Evolutionary conservation across 148 eudicot species (phyloP).

Genomic region (Nepenthes gracilis): DNA sequence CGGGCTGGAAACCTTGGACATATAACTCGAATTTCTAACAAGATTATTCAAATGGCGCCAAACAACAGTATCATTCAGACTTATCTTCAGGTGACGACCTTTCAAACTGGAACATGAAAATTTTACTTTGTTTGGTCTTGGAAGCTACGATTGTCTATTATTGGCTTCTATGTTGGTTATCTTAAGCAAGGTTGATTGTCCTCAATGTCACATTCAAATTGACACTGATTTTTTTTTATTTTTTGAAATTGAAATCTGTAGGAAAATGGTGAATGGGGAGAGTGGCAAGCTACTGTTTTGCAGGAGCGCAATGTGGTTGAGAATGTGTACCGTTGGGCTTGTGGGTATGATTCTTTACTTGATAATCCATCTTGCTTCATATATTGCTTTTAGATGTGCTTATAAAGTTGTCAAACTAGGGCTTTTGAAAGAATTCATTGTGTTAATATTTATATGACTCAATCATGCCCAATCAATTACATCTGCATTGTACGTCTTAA

Average conservation of each 20-base stretch:
- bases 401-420: no score
- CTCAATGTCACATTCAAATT: not conserved
- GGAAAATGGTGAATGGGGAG: conserved; percentile 68
- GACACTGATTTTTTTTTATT: conserved; percentile 1
- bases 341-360: conserved; percentile 54
- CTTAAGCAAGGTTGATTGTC: not conserved
- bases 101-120: not conserved
- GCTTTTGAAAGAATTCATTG: no score
- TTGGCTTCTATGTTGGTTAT: not conserved
- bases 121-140: not conserved
- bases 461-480: no score
- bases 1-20: conserved; percentile 85
- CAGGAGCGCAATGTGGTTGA: conserved; percentile 69
- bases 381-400: no score
- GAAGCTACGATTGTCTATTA: not conserved
- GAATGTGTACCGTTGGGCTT: conserved; percentile 88
- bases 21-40: conserved; percentile 78
- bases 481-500: no score
- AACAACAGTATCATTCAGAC: conserved; percentile 42
- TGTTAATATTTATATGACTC: no score
- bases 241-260: conserved; percentile 9
- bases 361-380: not conserved
- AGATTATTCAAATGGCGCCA: conserved; percentile 65
- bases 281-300: conserved; percentile 64
- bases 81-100: conserved; percentile 49